phyloP scores from a whole-genome alignment of 2,329 filamentous ascomycete species.

The Aspergillus felis region DNA sequence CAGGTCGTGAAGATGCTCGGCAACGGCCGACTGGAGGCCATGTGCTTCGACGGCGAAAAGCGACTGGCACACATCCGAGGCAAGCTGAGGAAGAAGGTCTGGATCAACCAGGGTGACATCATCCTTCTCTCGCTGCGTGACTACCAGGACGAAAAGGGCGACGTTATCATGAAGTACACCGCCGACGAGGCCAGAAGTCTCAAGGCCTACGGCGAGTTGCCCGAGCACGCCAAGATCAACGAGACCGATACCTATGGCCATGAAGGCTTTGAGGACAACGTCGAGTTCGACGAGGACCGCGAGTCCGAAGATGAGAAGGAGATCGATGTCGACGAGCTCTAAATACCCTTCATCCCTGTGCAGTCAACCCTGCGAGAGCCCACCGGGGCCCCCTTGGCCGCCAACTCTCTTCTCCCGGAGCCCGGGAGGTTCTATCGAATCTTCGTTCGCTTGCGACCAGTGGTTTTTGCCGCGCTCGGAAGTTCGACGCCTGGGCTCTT shows the following conservation, averaged over 20 bases:
- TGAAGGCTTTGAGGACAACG: constrained; percentile 92
- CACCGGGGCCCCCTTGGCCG: constrained; percentile 15
- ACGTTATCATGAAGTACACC: constrained; percentile 92
- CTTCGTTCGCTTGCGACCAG: constrained; percentile 13
- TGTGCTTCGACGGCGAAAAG: constrained; percentile 93
- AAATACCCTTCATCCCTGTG: constrained; percentile 39
- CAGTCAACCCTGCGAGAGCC: constrained; percentile 29
- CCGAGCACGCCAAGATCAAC: constrained; percentile 99
- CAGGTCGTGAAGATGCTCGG: constrained; percentile 94
- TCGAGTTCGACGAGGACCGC: constrained; percentile 96
- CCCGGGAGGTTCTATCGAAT: not conserved
- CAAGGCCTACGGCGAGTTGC: constrained; percentile 95
- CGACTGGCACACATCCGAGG: constrained; percentile 82
- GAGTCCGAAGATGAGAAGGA: constrained; percentile 69
- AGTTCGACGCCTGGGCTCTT: constrained; percentile 4
- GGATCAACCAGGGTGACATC: constrained; percentile 98
- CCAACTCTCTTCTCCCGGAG: constrained; percentile 7
- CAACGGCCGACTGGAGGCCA: constrained; percentile 86
- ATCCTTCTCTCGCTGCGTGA: constrained; percentile 83
- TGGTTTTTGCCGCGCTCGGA: constrained; percentile 3
- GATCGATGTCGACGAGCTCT: constrained; percentile 95
- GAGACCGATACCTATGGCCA: constrained; percentile 90
- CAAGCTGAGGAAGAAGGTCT: constrained; percentile 99
- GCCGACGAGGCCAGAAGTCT: constrained; percentile 92
- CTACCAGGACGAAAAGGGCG: constrained; percentile 91